Conservation (phyloP, 225 moss, liverwort and hornwort genomes). For the Sphagnum contortum region DNA sequence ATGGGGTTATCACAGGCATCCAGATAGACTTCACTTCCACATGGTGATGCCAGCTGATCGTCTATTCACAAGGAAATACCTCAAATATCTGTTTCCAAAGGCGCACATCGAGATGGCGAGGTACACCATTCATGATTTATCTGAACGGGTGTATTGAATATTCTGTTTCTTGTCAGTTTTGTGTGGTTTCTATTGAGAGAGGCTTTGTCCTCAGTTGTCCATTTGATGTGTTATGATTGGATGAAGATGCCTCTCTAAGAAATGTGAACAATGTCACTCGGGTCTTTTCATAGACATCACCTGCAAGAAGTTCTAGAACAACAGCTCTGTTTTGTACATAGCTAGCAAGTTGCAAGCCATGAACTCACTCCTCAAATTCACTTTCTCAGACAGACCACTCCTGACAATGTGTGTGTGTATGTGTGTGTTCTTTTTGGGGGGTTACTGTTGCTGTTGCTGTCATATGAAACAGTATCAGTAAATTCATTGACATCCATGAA, state of each 20-base stretch:
- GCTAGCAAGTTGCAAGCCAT: no score
- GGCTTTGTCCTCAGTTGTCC: no score
- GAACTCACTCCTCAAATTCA: not conserved
- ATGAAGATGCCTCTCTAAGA: no score
- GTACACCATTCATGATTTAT: constrained; percentile 16
- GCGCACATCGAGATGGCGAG: constrained; percentile 57
- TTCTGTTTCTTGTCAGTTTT: no score
- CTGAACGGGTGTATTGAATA: no score
- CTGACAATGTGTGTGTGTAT: not conserved
- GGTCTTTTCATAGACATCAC: no score
- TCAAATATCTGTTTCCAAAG: constrained; percentile 44
- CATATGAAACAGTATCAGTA: constrained; percentile 9
- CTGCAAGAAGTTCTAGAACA: no score
- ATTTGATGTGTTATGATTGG: no score
- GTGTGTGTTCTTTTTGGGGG: not conserved
- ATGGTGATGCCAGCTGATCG: constrained; percentile 63
- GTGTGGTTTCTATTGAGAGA: no score
- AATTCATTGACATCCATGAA: constrained; percentile 50
- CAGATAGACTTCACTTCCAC: constrained; percentile 66
- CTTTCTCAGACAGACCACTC: not conserved
- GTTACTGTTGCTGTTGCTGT: no score
- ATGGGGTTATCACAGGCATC: constrained; percentile 38
- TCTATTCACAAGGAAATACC: constrained; percentile 31
- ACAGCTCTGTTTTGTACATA: no score
- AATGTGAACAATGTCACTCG: no score